A percentile compares a stretch with the other conserved stretches of the same genome.
These are phyloP conservation scores for Stephanodiscus triporus DNA, from an alignment of 108 stramenopile species.

Conservation along the genomic window DNA sequence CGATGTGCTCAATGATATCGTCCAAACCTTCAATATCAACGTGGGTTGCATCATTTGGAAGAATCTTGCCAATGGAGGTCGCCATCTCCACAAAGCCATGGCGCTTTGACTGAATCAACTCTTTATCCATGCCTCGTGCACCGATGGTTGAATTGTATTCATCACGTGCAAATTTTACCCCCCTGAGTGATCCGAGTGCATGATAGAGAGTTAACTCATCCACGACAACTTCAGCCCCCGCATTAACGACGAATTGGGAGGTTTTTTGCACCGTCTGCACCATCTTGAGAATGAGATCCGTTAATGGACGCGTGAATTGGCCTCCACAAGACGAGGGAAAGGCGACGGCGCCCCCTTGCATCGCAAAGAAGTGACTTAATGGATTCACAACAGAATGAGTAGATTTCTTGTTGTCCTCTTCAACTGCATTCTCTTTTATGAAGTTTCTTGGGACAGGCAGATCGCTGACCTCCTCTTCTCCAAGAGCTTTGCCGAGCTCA, in stretches of 20 bases:
- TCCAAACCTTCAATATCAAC: constrained; percentile 65
- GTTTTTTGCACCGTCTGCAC: constrained; percentile 60
- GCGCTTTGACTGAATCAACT: constrained; percentile 51
- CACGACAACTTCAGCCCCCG: constrained; percentile 35
- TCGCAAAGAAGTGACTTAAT: constrained; percentile 6
- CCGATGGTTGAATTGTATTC: constrained; percentile 56
- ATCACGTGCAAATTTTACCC: constrained; percentile 60
- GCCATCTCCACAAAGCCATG: constrained; percentile 57
- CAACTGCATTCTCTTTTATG: background rate
- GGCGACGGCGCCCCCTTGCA: constrained; percentile 3
- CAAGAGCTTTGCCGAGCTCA: constrained; percentile 24
- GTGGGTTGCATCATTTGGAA: constrained; percentile 14
- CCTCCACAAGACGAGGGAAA: constrained; percentile 23
- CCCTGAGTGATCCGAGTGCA: constrained; percentile 63
- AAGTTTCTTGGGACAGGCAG: background rate
- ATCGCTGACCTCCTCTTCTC: background rate
- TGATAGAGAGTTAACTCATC: constrained; percentile 53
- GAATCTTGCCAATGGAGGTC: constrained; percentile 43
- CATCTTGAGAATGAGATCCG: constrained; percentile 58
- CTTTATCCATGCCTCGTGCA: constrained; percentile 3
- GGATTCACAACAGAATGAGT: background rate
- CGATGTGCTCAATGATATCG: constrained; percentile 52
- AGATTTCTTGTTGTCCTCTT: background rate
- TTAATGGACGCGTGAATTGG: constrained; percentile 17
- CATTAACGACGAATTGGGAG: constrained; percentile 7